Base-by-base conservation (phyloP, 352 stramenopile genomes). In the Phytopythium litorale region DNA sequence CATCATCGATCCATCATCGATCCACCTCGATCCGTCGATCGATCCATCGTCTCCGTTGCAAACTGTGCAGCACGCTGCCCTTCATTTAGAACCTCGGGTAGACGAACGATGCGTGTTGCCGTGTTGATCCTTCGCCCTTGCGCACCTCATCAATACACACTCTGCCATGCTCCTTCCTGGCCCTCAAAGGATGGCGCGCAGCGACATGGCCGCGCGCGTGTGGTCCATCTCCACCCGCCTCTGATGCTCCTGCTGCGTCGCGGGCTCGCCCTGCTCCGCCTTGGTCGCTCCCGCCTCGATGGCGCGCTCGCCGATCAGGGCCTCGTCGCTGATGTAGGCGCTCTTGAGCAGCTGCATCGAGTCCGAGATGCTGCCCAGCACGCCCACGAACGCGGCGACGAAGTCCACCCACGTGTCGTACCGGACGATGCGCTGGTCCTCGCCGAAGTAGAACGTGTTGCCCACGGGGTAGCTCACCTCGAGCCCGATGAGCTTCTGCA, bases 371-470 rank as follows among this genome's bases (percentile, higher is more conserved):
- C 59, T 84, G 12, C 76, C 76, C 25, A 89, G 49, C 6, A 71
- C 65, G 3, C 51, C 33, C 13, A 75, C 62, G 33, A 88, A 78
- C 7, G 75, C 78, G 18, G 70, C 64, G n/a, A 78, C 65, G 23
- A 89, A 88, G 66, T 88, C 71, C 42, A 84, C 81, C 40, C 81
- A 72, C 25, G 77, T 77, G 53, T 89, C 76, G 63, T 87, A 88
- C 1, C 76, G 69, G 51, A 78, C 60, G 43, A 91, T 76, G 49
- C 75, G 78, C 58, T 82, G 72, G 58, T 88, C 75, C 13, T 66
- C 50, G 19, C 66, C 70, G 58, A 89, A 91, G 68, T 84, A 88
- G 56, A 91, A 87, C 23, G 73, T 76, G 61, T 87, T 88, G 4
- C 60, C 63, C 25, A 84, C 78, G 1, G 70, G 61, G 53, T 89